A percentile compares a stretch with the other conserved stretches of the same genome.
Evolutionary conservation across 2,329 filamentous ascomycete species (phyloP).

Genomic region (Myriosclerotinia curreyana): DNA sequence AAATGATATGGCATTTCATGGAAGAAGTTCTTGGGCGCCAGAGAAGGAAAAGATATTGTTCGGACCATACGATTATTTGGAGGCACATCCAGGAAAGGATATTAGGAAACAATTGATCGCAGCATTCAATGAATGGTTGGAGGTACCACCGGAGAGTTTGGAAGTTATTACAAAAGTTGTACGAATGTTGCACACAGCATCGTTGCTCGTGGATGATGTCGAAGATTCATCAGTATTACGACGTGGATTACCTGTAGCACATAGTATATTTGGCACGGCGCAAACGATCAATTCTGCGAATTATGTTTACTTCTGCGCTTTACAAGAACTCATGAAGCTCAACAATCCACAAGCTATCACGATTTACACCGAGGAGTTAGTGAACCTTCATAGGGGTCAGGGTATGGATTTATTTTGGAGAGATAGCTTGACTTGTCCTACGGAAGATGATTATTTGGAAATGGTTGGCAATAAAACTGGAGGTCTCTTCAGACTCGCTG

Average conservation of each 20-base stretch:
- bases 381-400: conserved; percentile 82
- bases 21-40: conserved; percentile 54
- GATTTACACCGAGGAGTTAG: conserved; percentile 77
- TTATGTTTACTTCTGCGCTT: conserved; percentile 80
- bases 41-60: conserved; percentile 76
- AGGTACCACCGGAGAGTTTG: conserved; percentile 67
- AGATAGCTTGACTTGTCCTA: conserved; percentile 78
- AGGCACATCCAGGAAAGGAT: conserved; percentile 77
- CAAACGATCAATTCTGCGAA: conserved; percentile 91
- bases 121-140: conserved; percentile 77
- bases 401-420: conserved; percentile 92
- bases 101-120: conserved; percentile 76
- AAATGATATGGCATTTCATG: conserved; percentile 37
- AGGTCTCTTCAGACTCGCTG: conserved; percentile 77
- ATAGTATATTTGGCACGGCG: conserved; percentile 78
- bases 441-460: conserved; percentile 86
- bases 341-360: conserved; percentile 63
- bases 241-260: conserved; percentile 76
- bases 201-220: conserved; percentile 81
- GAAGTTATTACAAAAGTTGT: conserved; percentile 75
- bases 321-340: conserved; percentile 71
- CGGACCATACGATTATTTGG: conserved; percentile 78
- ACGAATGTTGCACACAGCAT: conserved; percentile 82
- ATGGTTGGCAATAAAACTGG: conserved; percentile 93
- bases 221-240: conserved; percentile 77